Evolutionary conservation across 129 eudicot species (phyloP).

Genomic region (Lactuca saligna): DNA sequence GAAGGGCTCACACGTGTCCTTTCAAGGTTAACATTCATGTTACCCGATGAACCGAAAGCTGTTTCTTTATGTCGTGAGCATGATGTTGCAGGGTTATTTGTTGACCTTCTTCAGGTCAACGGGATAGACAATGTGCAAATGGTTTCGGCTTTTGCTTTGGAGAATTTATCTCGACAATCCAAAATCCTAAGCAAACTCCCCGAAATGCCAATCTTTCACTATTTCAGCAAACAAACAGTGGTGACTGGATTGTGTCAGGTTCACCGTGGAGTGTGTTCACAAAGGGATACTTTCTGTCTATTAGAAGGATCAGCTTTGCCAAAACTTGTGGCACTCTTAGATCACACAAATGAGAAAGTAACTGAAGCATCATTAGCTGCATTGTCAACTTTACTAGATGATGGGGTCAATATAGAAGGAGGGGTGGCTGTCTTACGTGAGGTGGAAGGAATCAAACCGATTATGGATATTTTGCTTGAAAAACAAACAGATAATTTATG

Average conservation of each 20-base stretch:
- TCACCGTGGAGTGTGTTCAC: constrained; percentile 64
- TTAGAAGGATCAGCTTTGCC: constrained; percentile 77
- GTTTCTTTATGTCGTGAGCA: constrained; percentile 61
- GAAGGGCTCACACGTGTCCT: constrained; percentile 91
- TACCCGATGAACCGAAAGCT: constrained; percentile 63
- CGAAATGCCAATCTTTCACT: constrained; percentile 56
- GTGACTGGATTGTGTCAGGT: constrained; percentile 67
- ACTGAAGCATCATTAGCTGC: constrained; percentile 95
- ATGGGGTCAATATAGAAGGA: constrained; percentile 67
- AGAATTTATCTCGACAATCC: constrained; percentile 67
- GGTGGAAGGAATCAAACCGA: constrained; percentile 65
- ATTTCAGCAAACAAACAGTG: constrained; percentile 63
- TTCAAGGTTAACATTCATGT: constrained; percentile 64
- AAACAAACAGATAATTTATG: constrained; percentile 66
- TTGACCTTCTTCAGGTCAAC: constrained; percentile 61
- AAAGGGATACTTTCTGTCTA: constrained; percentile 69
- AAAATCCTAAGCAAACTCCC: constrained; percentile 61
- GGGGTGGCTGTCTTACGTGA: constrained; percentile 62
- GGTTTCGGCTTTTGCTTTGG: constrained; percentile 80
- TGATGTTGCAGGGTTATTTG: constrained; percentile 54
- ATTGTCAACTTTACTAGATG: constrained; percentile 71
- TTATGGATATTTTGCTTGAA: constrained; percentile 64
- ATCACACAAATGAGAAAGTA: constrained; percentile 71
- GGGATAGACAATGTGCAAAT: constrained; percentile 83
- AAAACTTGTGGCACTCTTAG: constrained; percentile 70